phyloP scores from a whole-genome alignment of 148 eudicot genomes.

The Mesembryanthemum crystallinum region DNA sequence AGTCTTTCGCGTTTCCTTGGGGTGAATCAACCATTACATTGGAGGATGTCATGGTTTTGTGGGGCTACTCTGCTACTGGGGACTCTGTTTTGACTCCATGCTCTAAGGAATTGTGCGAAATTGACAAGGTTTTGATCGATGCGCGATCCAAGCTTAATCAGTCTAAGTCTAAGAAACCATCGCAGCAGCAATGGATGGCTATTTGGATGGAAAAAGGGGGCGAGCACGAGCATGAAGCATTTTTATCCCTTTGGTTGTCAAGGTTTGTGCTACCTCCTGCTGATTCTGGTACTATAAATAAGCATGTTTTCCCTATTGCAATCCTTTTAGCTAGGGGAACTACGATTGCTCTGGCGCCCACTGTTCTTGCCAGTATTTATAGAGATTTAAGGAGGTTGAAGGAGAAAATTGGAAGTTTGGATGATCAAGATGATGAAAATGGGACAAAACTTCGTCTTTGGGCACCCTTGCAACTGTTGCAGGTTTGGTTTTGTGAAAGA shows the following conservation, averaged over 20 bases:
- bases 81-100: slow-evolving; percentile 20
- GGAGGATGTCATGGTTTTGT: slow-evolving; percentile 42
- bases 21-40: slow-evolving; percentile 43
- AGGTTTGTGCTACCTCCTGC: slow-evolving; percentile 33
- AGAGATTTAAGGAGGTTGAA: slow-evolving; percentile 43
- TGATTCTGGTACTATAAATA: slow-evolving; percentile 15
- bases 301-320: slow-evolving; percentile 27
- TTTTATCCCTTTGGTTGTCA: slow-evolving; percentile 48
- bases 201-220: slow-evolving; percentile 26
- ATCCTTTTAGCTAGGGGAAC: slow-evolving; percentile 37
- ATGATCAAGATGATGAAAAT: slow-evolving; percentile 10
- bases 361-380: slow-evolving; percentile 45
- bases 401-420: slow-evolving; percentile 6
- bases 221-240: slow-evolving; percentile 43
- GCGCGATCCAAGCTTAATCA: neutral
- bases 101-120: slow-evolving; percentile 10
- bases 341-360: slow-evolving; percentile 40
- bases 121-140: slow-evolving; percentile 22
- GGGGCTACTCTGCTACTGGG: slow-evolving; percentile 48
- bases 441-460: slow-evolving; percentile 14
- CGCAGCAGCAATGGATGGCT: slow-evolving; percentile 23
- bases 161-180: neutral
- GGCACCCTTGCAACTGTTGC: slow-evolving; percentile 41
- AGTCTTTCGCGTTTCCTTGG: slow-evolving; percentile 42
- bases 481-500: slow-evolving; percentile 61